Base-by-base conservation (phyloP, 768 basidiomycete genomes). In the Boletus subparvulus region DNA sequence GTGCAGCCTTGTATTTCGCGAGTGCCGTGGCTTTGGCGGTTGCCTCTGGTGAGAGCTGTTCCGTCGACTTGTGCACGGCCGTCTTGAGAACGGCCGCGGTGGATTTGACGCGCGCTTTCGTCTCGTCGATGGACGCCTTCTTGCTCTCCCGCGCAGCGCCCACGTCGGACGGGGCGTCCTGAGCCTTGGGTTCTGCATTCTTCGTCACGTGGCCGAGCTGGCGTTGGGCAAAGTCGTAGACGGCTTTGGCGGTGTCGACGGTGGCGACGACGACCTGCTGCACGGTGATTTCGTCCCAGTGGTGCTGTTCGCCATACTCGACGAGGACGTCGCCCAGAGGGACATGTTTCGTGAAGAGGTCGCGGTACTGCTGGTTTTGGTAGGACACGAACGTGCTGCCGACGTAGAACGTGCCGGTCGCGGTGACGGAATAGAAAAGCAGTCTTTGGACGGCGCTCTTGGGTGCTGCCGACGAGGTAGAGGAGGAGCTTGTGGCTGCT, bases 341-440 rank as follows among this genome's bases (percentile, higher is more conserved):
- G 52, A 94, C 84, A 42, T 82, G 78, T 63, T 87, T 83, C 54
- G 85, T 80, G 78, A 97, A 97, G 69, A 96, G 80, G 61, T 95
- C 89, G 68, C 90, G 86, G 77, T 95, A 97, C 3, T 77, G 71
- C 62, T 86, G 87, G 71, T 83, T 86, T 65, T 88, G 82, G 76
- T 89, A 88, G 21, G 92, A 84, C 55, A 85, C 75, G 71, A 90
- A 88, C 10, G 87, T 83, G 72, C 92, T 92, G 49, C 87, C 84
- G 56, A 86, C 75, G 78, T 94, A 96, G 77, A 94, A 93, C 17
- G 86, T 84, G 47, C 87, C 83, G 17, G 84, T 83, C 21, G 84
- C 78, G 11, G 83, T 79, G 42, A 87, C 74, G 16, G 90, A 86
- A 52, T 88, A 84, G 72, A 87, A 76, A 33, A 95, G 68, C 50